These are phyloP conservation scores for Kwoniella dendrophila DNA, from an alignment of 768 basidiomycete species.

Conservation along the genomic window DNA sequence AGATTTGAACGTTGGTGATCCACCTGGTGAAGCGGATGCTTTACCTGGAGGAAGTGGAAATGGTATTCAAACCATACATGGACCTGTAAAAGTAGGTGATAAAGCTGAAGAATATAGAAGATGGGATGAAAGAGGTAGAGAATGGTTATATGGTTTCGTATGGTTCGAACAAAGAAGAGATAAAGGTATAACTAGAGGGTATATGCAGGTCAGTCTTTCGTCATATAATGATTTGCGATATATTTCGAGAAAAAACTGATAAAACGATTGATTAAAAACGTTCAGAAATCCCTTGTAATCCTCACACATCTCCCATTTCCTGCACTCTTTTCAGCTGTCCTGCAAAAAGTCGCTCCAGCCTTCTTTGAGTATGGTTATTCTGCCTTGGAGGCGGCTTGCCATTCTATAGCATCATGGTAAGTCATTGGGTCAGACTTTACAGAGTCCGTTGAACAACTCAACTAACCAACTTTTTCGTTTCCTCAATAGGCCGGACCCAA, in stretches of 20 bases:
- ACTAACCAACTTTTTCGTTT: too few relatives aligned
- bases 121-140: slow-evolving; percentile 55
- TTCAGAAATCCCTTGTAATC: slow-evolving; percentile 76
- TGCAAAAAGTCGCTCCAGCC: slow-evolving; percentile 73
- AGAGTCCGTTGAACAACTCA: neutral
- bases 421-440: slow-evolving; percentile 37
- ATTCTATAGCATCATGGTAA: slow-evolving; percentile 83
- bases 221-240: neutral
- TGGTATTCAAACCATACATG: neutral
- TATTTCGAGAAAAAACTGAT: neutral
- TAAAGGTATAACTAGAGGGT: slow-evolving; percentile 49
- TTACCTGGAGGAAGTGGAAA: slow-evolving; percentile 15
- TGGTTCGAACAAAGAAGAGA: slow-evolving; percentile 56
- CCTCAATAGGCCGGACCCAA: slow-evolving; percentile 82
- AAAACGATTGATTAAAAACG: neutral
- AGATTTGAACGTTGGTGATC: slow-evolving; percentile 16
- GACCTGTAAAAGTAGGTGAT: slow-evolving; percentile 14
- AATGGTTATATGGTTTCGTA: slow-evolving; percentile 56
- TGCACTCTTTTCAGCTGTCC: slow-evolving; percentile 70
- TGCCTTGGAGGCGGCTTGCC: slow-evolving; percentile 82
- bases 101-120: slow-evolving; percentile 54
- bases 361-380: slow-evolving; percentile 67
- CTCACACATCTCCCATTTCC: slow-evolving; percentile 79
- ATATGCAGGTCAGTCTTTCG: slow-evolving; percentile 53
- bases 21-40: slow-evolving; percentile 19